These are phyloP conservation scores for Heliamphora pulchella DNA, from an alignment of 179 eudicot genomes.

Conservation along the genomic window DNA sequence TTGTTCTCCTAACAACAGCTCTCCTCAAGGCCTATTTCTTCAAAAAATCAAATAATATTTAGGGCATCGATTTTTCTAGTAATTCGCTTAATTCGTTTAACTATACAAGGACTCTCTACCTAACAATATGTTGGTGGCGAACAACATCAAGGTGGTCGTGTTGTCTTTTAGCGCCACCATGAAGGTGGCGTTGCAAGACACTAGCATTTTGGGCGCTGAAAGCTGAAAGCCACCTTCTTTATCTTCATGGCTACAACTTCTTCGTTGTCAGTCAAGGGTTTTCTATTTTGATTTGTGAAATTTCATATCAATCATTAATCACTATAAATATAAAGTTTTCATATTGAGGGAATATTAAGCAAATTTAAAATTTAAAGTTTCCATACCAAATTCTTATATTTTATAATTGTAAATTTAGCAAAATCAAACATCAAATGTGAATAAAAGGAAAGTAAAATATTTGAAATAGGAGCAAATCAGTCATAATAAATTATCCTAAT, in stretches of 20 bases:
- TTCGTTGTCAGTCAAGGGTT: conserved; percentile 36
- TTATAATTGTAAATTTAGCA: no score
- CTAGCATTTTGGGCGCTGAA: not conserved
- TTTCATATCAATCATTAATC: no score
- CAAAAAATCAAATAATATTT: conserved; percentile 25
- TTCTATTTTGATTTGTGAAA: no score
- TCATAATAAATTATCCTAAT: no score
- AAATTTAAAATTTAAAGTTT: no score
- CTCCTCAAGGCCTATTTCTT: conserved; percentile 30
- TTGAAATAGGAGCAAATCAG: no score
- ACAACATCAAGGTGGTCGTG: conserved; percentile 27
- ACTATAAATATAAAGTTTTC: no score
- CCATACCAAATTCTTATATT: no score
- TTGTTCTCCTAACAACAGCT: conserved; percentile 28
- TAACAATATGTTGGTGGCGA: conserved; percentile 18
- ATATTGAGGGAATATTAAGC: no score
- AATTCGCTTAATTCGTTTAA: conserved; percentile 27
- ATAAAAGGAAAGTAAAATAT: no score
- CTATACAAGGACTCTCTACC: conserved; percentile 32
- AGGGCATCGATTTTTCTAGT: conserved; percentile 28
- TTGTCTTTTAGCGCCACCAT: not conserved
- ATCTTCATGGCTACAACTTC: conserved; percentile 37
- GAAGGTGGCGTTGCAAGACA: no score
- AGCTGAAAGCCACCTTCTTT: conserved; percentile 36
- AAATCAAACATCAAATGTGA: no score